These are phyloP conservation scores for Speleostelium caveatum DNA, from an alignment of 78 protist species.

Conservation along the genomic window DNA sequence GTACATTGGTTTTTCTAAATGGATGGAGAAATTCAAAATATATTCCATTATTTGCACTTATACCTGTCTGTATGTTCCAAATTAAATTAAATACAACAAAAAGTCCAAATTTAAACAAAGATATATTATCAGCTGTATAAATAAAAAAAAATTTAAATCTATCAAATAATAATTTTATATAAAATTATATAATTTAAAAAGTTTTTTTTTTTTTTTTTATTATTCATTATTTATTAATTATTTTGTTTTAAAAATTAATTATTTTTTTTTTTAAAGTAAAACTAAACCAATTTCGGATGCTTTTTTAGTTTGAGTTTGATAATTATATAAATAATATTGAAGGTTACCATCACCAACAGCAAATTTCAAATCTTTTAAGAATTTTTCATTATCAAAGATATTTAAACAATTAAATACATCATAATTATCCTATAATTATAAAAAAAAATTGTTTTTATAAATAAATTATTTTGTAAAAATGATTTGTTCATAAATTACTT, in stretches of 20 bases:
- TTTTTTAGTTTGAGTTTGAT: conserved; percentile 52
- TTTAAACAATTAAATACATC: conserved; percentile 98
- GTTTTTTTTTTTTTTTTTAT: not conserved
- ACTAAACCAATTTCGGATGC: conserved; percentile 63
- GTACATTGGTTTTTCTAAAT: not conserved
- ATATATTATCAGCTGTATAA: too few species aligned
- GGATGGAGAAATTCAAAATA: conserved; percentile 69
- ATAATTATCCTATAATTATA: conserved; percentile 43
- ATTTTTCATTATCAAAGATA: conserved; percentile 89
- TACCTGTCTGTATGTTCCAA: not conserved
- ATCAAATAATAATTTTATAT: too few species aligned
- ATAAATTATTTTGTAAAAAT: not conserved
- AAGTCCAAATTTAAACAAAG: not conserved
- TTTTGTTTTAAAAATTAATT: conserved; percentile 3
- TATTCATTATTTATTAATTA: not conserved
- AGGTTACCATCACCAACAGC: conserved; percentile 98
- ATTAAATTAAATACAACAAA: not conserved
- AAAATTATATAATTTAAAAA: too few species aligned
- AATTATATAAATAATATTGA: conserved; percentile 79
- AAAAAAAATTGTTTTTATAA: not conserved
- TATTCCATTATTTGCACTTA: not conserved
- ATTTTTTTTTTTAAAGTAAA: conserved; percentile 19
- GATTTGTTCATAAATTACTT: not conserved
- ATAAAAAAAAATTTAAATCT: too few species aligned
- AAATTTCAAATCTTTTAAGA: conserved; percentile 93